Evolutionary conservation across 116 monocot genomes (phyloP).

Genomic region (Iris pallida): DNA sequence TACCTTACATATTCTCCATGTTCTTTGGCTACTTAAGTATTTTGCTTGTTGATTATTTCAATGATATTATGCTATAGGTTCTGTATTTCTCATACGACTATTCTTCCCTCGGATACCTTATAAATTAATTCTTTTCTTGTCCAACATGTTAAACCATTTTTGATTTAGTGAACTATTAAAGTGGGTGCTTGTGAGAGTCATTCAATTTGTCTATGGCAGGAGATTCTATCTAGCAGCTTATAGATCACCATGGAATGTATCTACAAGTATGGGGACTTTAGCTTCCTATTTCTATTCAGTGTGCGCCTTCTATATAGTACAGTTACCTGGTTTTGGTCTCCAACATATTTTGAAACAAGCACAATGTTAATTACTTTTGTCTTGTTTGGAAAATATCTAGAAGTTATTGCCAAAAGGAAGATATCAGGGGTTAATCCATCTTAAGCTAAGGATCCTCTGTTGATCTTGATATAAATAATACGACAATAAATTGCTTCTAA

Average conservation of each 20-base stretch:
- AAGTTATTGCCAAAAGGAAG: constrained; percentile 93
- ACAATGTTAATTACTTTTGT: constrained; percentile 99
- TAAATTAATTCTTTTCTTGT: constrained; percentile 39
- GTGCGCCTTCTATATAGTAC: constrained; percentile 73
- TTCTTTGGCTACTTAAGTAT: no score
- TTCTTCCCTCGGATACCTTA: constrained; percentile 43
- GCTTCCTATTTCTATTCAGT: constrained; percentile 93
- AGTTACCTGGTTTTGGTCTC: constrained; percentile 56
- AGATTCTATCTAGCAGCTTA: constrained; percentile 90
- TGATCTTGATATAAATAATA: no score
- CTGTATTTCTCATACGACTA: constrained; percentile 65
- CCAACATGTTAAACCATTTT: constrained; percentile 63
- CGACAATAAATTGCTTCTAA: no score
- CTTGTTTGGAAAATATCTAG: constrained; percentile 91
- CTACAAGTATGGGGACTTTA: constrained; percentile 97
- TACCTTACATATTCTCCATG: no score
- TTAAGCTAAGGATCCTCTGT: no score
- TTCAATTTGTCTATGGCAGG: constrained; percentile 89
- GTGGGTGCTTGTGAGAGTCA: constrained; percentile 51
- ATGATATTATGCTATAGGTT: constrained; percentile 38
- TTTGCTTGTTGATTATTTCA: constrained; percentile 2
- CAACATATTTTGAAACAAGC: constrained; percentile 95
- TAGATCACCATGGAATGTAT: constrained; percentile 71
- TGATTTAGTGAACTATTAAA: constrained; percentile 52
- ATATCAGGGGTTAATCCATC: constrained; percentile 94